Evolutionary conservation across 345 rosid genomes (phyloP), one percentile per base, ranked within the genome.

Genomic region (Nephelium lappaceum): DNA sequence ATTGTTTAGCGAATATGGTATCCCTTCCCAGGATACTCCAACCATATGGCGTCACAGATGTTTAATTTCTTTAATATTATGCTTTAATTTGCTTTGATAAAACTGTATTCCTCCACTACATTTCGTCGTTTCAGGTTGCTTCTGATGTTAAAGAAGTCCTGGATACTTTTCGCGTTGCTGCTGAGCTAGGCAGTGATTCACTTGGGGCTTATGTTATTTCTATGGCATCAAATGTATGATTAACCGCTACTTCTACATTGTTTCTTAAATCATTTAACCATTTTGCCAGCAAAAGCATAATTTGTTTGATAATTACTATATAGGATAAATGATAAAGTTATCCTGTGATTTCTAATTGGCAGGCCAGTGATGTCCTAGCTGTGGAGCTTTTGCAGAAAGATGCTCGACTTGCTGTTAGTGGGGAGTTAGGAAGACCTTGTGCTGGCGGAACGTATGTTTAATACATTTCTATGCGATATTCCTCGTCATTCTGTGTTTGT

Each of bases 151-250:
- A 88, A 88, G 97, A 96, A 91, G 93, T 92, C 61, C 77, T 94
- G 82, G 95, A 96, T 80, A 91, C 97, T 61, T 96, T 94, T 79
- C 95, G 86, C 24, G 97, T 93, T 45, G 98, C 97, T 82, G 98
- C 99, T 69, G 99, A 95, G 85, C 88, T 91, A 66, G 98, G 99
- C 78, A 91, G 89, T 78, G 97, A 94, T 79, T 91, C 94, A 25
- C 97, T 96, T 82, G 99, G 99, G 78, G 98, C 99, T 78, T 96
- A 96, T 80, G 95, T 96, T 79, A 96, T 96, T 74, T 96, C 99
- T 49, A 94, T 96, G 99, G 98, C 99, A 82, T 96, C 98, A 82
- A 89, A 95, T 87, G 99, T 95, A 90, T 74, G 82, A 69, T 47
- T 74, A 41, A 41, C 66, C 1, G 5, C 64, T 67, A 76, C 57